These are phyloP conservation scores for Aspergillus puulaauensis DNA, from an alignment of 2,329 filamentous ascomycete genomes.

Conservation along the genomic window DNA sequence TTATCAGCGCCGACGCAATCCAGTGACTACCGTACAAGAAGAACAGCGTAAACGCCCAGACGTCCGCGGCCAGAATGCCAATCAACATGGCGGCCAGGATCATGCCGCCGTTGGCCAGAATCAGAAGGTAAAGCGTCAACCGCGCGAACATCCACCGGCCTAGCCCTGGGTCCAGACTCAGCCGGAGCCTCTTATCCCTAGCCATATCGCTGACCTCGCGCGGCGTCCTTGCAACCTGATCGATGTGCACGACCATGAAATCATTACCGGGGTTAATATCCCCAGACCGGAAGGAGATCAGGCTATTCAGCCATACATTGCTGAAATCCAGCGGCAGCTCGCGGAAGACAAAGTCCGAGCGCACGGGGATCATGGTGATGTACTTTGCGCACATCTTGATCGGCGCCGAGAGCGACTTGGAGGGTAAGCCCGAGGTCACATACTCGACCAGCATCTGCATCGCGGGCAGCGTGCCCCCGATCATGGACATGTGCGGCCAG, in stretches of 20 bases:
- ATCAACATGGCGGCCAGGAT: conserved; percentile 25
- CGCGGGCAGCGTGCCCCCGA: conserved; percentile 30
- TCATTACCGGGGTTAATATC: conserved; percentile 26
- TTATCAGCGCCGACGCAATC: conserved; percentile 26
- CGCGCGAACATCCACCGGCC: conserved; percentile 16
- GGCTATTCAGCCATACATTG: conserved; percentile 28
- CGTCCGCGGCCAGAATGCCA: conserved; percentile 25
- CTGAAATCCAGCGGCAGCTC: conserved; percentile 30
- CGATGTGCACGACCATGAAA: conserved; percentile 28
- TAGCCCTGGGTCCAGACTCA: conserved; percentile 2
- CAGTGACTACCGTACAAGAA: conserved; percentile 31
- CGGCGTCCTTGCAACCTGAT: conserved; percentile 5
- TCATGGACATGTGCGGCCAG: conserved; percentile 35
- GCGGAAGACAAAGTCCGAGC: conserved; percentile 32
- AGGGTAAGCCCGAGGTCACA: conserved; percentile 26
- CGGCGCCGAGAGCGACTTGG: conserved; percentile 17
- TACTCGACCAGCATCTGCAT: conserved; percentile 34
- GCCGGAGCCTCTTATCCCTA: no score
- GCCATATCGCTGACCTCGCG: not conserved
- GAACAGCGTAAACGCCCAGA: conserved; percentile 32
- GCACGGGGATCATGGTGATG: conserved; percentile 26
- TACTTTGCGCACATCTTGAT: conserved; percentile 30
- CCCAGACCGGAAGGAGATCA: conserved; percentile 28
- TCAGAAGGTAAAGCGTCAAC: conserved; percentile 22
- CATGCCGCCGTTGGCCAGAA: conserved; percentile 25